These are phyloP conservation scores for Cercophora samala DNA, from an alignment of 495 filamentous ascomycete genomes.

Conservation along the genomic window DNA sequence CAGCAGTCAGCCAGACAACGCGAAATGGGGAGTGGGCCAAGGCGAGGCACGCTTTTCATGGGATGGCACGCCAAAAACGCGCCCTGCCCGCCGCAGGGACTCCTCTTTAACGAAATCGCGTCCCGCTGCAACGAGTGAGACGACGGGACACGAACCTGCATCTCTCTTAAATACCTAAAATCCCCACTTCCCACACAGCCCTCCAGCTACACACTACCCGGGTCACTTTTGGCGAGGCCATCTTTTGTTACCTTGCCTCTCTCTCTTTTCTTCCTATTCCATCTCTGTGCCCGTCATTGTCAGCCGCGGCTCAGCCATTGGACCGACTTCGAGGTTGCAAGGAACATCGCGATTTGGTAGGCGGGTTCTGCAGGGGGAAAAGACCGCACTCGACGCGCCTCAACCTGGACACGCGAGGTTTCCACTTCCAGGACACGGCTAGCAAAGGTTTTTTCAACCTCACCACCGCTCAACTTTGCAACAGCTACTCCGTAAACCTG, in stretches of 20 bases:
- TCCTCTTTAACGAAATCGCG: constrained; percentile 6
- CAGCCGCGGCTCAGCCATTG: not conserved
- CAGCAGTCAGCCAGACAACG: constrained; percentile 10
- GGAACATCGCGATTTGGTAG: constrained; percentile 15
- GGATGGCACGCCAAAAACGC: not conserved
- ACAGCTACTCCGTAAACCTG: constrained; percentile 13
- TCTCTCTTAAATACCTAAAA: not conserved
- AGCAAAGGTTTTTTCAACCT: constrained; percentile 12
- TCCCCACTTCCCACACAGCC: not conserved
- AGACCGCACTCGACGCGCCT: constrained; percentile 28
- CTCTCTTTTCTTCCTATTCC: not conserved
- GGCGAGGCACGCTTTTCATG: not conserved
- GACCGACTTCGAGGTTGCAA: constrained; percentile 22
- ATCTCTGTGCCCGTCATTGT: not conserved
- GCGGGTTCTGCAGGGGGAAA: constrained; percentile 15
- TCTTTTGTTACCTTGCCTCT: not conserved
- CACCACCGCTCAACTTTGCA: not conserved
- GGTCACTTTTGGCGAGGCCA: constrained; percentile 1
- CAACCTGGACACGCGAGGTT: constrained; percentile 20
- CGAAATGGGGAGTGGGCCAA: constrained; percentile 19
- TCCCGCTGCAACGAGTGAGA: not conserved
- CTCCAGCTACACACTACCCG: constrained; percentile 2
- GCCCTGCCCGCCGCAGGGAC: not conserved
- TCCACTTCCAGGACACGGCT: constrained; percentile 8
- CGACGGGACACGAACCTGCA: constrained; percentile 4